These are phyloP conservation scores for Pythium graminicola DNA, from an alignment of 352 stramenopile species.

Conservation along the genomic window DNA sequence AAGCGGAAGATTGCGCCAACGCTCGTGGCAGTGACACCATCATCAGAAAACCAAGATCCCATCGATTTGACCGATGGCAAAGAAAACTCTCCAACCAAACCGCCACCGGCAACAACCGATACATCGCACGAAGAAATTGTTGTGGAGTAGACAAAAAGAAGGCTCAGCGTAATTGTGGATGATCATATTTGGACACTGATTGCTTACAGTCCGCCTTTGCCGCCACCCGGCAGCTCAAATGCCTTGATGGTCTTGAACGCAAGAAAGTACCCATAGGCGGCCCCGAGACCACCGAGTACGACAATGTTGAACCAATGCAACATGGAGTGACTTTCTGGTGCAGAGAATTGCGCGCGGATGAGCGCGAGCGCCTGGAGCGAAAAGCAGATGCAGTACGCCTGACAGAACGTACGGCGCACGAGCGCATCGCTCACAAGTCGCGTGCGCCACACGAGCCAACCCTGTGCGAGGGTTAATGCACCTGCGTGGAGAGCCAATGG, in stretches of 20 bases:
- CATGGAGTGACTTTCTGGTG: conserved; percentile 69
- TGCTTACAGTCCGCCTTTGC: conserved; percentile 44
- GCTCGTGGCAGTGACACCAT: conserved; percentile 17
- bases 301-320: conserved; percentile 82
- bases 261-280: conserved; percentile 79
- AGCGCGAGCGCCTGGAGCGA: conserved; percentile 65
- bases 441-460: conserved; percentile 83
- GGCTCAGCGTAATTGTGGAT: not conserved
- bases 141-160: not conserved
- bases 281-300: conserved; percentile 52
- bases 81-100: not conserved
- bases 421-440: conserved; percentile 80
- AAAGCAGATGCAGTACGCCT: conserved; percentile 86
- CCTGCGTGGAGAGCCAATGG: conserved; percentile 23
- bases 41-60: conserved; percentile 4
- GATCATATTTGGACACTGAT: not conserved
- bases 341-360: conserved; percentile 60
- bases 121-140: not conserved
- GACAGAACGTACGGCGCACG: conserved; percentile 81
- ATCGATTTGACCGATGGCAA: conserved; percentile 16
- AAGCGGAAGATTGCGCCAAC: conserved; percentile 70
- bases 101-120: not conserved
- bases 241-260: conserved; percentile 86
- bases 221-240: conserved; percentile 69
- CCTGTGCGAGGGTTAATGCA: conserved; percentile 72